Percentiles rank a stretch among this genome's conserved stretches.
Conservation (phyloP, 257 asterid species). For the Dorcoceras hygrometricum region DNA sequence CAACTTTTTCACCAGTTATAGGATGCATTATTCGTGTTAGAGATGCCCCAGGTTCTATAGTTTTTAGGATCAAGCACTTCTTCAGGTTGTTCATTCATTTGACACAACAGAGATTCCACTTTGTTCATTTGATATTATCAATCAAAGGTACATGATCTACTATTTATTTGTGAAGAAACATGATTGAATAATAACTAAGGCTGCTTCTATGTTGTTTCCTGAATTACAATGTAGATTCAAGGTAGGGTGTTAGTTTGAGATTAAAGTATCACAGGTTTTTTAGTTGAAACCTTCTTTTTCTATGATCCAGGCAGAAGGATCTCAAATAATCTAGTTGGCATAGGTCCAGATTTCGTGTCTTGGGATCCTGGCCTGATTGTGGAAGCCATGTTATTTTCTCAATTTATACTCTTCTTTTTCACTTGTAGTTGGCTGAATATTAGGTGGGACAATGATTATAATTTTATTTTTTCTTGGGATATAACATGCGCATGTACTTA, state of each 20-base stretch:
- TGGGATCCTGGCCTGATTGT: no score
- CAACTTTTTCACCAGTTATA: neutral
- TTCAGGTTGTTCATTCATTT: neutral
- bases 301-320: neutral
- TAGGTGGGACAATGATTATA: no score
- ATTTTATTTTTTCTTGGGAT: no score
- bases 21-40: neutral
- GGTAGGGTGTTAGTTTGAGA: neutral
- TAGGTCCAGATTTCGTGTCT: no score
- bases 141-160: neutral
- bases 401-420: no score
- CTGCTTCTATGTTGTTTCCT: neutral
- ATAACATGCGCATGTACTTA: neutral
- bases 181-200: neutral
- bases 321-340: no score
- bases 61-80: neutral
- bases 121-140: neutral
- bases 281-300: neutral
- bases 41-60: neutral
- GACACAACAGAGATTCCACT: neutral
- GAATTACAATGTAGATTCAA: neutral
- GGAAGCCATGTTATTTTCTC: no score
- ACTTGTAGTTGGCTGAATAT: no score
- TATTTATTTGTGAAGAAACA: neutral
- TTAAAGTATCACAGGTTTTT: neutral